Base-by-base conservation (phyloP, 306 rosid species). In the Fragaria ananassa region DNA sequence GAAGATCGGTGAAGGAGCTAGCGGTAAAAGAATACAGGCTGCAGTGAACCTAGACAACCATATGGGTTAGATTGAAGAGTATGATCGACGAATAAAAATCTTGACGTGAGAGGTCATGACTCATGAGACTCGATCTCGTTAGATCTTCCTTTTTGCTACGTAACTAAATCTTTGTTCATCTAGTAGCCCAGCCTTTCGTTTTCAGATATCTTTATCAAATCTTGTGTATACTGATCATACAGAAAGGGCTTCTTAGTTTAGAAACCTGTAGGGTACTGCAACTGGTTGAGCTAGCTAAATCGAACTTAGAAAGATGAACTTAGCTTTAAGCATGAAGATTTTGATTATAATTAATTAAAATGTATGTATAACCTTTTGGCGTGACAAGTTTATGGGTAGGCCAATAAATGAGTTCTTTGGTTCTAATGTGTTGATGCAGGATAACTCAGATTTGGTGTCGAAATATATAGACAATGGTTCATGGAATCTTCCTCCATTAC, bases 11-110 rank as follows among this genome's bases (percentile, higher is more conserved):
- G 21, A 44, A 10, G 13, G 47, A 10, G 41, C 7, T 4, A 9
- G 41, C 19, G 35, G n/a, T 53, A 35, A n/a, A 15, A 19, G 65
- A 19, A 12, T 60, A 11, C 66, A 10, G 39, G 54, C 68, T 35
- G 68, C 68, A 57, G 68, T 57, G 77, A 73, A 73, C 77, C 77
- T 58, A 57, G 77, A 73, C 41, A 73, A 25, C 54, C 17, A 60
- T 57, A 19, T 57, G 68, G 68, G 42, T 58, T 57, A 57, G 41
- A 57, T 73, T 39, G 67, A 54, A 54, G 66, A 37, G 66, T 27
- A 27, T 58, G 34, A 23, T 47, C 51, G 14, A 35, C 19, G 56
- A 10, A 70, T 51, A 13, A n/a, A 14, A 72, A 56, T 72, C 53
- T 72, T 53, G 76, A 56, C n/a, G 31, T 35, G 35, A 35, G 49